Conservation (phyloP, 345 rosid species). For the Murraya paniculata region DNA sequence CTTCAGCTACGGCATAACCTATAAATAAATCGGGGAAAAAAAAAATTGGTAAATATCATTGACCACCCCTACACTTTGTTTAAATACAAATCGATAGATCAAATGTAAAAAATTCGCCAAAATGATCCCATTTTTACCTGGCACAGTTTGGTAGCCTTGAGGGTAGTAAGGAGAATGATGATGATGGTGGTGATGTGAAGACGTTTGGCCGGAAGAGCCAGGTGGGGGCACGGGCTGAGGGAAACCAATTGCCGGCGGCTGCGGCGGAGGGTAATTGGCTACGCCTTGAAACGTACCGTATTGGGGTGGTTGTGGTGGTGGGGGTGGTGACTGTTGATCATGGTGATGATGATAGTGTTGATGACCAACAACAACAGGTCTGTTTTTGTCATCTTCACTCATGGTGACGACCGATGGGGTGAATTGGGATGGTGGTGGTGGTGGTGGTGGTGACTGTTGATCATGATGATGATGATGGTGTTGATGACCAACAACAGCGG, state of each 20-base stretch:
- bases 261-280: slow-evolving; percentile 77
- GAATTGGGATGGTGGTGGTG: slow-evolving; percentile 32
- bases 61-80: not conserved
- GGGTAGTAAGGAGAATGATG: slow-evolving; percentile 45
- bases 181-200: slow-evolving; percentile 34
- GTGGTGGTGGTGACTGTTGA: slow-evolving; percentile 7
- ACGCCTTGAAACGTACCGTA: slow-evolving; percentile 98
- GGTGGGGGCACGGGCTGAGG: slow-evolving; percentile 87
- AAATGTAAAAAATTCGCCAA: not conserved
- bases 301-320: slow-evolving; percentile 27
- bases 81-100: not conserved
- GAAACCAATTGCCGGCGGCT: slow-evolving; percentile 63
- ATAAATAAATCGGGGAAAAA: slow-evolving; percentile 11
- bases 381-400: slow-evolving; percentile 43
- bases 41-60: not conserved
- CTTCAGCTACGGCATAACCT: slow-evolving; percentile 88
- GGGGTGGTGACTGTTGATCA: slow-evolving; percentile 5
- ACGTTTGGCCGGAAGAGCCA: slow-evolving; percentile 42
- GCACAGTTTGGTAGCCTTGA: slow-evolving; percentile 71
- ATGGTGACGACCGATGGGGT: not conserved
- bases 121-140: slow-evolving; percentile 34
- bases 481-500: slow-evolving; percentile 27
- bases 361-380: slow-evolving; percentile 31
- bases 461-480: slow-evolving; percentile 22
- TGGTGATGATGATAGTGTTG: slow-evolving; percentile 24